phyloP scores from a whole-genome alignment of 306 rosid genomes.

The Cicer pinnatifidum region DNA sequence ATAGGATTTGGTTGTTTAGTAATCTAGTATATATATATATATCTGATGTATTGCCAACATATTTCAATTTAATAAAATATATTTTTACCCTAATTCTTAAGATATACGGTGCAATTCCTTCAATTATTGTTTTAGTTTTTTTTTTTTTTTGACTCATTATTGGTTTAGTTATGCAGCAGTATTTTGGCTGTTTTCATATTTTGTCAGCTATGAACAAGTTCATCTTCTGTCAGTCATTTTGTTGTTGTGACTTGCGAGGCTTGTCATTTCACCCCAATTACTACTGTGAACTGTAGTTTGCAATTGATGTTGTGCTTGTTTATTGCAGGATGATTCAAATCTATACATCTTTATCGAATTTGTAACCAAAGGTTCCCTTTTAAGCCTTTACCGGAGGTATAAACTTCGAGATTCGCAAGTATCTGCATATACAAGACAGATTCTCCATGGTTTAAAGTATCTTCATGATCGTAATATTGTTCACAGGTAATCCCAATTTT shows the following conservation, averaged over 20 bases:
- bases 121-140: neutral
- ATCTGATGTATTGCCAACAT: too few relatives aligned
- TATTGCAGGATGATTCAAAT: slow-evolving; percentile 35
- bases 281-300: slow-evolving; percentile 33
- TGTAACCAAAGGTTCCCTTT: slow-evolving; percentile 35
- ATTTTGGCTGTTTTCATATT: slow-evolving; percentile 11
- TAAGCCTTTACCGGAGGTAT: slow-evolving; percentile 32
- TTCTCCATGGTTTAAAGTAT: slow-evolving; percentile 25
- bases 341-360: slow-evolving; percentile 25
- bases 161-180: neutral
- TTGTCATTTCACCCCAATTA: slow-evolving; percentile 19
- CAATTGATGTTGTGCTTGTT: neutral
- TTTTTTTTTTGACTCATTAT: neutral
- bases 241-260: slow-evolving; percentile 11
- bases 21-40: too few relatives aligned
- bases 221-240: slow-evolving; percentile 4
- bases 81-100: too few relatives aligned
- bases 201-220: slow-evolving; percentile 25
- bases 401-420: slow-evolving; percentile 38
- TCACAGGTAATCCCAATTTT: slow-evolving; percentile 18
- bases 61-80: too few relatives aligned
- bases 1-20: too few relatives aligned
- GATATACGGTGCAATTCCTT: neutral
- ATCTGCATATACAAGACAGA: slow-evolving; percentile 32
- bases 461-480: slow-evolving; percentile 36